phyloP scores from a whole-genome alignment of 2,329 filamentous ascomycete species.

The Epichloe festucae region DNA sequence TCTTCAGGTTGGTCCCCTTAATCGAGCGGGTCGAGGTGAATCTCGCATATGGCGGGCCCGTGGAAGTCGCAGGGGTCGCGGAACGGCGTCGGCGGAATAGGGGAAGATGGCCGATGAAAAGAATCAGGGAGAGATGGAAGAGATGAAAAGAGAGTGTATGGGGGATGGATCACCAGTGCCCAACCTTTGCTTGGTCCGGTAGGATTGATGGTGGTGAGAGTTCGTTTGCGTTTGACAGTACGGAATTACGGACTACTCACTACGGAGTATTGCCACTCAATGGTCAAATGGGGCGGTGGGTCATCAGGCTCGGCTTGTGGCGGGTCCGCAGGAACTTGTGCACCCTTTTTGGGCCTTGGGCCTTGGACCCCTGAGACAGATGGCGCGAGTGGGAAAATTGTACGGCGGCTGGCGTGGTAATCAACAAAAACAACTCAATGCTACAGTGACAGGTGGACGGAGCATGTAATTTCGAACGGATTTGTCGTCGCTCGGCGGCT shows the following conservation, averaged over 20 bases:
- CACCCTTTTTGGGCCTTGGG: not conserved
- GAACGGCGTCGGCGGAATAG: not conserved
- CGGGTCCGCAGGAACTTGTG: not conserved
- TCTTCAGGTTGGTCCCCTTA: not conserved
- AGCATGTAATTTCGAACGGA: too few relatives aligned
- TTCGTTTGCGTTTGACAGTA: not conserved
- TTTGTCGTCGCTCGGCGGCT: too few relatives aligned
- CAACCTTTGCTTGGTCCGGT: not conserved
- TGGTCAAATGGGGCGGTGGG: not conserved
- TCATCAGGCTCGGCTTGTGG: not conserved
- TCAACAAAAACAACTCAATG: not conserved
- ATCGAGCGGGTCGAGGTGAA: not conserved
- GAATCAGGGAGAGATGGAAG: not conserved
- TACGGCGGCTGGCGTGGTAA: not conserved
- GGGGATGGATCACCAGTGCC: not conserved
- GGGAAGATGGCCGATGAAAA: not conserved
- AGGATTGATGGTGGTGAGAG: not conserved
- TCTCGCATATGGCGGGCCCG: not conserved
- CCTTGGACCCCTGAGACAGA: not conserved
- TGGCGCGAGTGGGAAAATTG: not conserved
- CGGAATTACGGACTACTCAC: not conserved
- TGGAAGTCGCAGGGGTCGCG: not conserved
- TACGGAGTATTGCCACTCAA: not conserved
- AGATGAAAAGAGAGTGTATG: not conserved
- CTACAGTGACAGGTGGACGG: too few relatives aligned